Percentiles rank a stretch among this genome's conserved stretches.
Conservation (phyloP, 2,329 filamentous ascomycete genomes). For the Emergomyces pasteurianus region DNA sequence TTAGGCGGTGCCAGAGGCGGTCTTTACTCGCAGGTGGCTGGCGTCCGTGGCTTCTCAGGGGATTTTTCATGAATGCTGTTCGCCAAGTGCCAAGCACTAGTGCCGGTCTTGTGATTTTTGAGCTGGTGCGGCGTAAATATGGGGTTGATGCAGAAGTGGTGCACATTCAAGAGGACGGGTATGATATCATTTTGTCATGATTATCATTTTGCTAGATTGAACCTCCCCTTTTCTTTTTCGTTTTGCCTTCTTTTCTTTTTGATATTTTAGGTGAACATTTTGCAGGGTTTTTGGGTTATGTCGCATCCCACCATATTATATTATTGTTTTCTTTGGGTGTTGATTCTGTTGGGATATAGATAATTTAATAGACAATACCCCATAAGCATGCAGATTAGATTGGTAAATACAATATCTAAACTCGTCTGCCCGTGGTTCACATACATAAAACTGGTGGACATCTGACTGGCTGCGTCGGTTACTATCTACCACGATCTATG, state of each 20-base stretch:
- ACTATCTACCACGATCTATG: too few species aligned
- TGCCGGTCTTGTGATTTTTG: conserved; percentile 53
- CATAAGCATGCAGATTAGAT: not conserved
- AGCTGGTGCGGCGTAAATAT: conserved; percentile 50
- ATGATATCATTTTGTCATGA: conserved; percentile 46
- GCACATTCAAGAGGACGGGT: conserved; percentile 47
- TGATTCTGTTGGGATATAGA: not conserved
- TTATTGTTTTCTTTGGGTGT: not conserved
- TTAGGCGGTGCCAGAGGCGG: conserved; percentile 40
- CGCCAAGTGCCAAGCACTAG: conserved; percentile 52
- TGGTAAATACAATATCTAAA: too few species aligned
- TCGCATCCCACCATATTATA: not conserved
- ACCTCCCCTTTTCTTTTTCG: too few species aligned
- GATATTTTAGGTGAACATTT: not conserved
- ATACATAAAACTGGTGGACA: too few species aligned
- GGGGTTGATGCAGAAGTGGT: conserved; percentile 41
- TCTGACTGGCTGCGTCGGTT: too few species aligned
- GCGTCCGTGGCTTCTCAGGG: conserved; percentile 44
- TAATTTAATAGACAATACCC: not conserved
- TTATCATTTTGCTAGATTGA: not conserved
- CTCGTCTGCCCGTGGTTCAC: not conserved
- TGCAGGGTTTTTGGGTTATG: not conserved
- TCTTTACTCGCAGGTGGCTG: conserved; percentile 43
- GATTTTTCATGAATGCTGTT: conserved; percentile 45
- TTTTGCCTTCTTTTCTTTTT: too few species aligned